Evolutionary conservation across 176 grass and related monocot species (phyloP), one percentile per base, ranked within the genome.

Genomic region (Oryza glumipatula): DNA sequence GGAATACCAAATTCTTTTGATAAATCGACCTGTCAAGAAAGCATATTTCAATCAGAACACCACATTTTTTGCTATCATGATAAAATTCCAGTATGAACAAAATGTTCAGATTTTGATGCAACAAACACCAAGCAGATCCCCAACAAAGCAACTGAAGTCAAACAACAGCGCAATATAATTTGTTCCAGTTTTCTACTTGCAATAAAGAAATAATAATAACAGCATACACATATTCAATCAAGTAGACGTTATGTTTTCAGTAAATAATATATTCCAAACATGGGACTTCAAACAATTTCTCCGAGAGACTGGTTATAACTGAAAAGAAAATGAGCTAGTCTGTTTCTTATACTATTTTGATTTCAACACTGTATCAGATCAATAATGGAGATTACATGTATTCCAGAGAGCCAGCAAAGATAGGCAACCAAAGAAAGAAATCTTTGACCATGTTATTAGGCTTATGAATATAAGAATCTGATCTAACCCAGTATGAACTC

Each of bases 1-100:
- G 89, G 84, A 65, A 94, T 89, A 60, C 87, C 74, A 76, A 83
- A 88, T 83, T 89, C 84, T 85, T 89, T 94, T 4, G 78, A 81
- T 32, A 94, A 73, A 56, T 92, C 92, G 35, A 74, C 89, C 92
- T 94, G 84, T 41, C 74, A 90, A 82, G 66, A 76, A 66, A 74
- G 48, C 61, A 45, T 66, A 22, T 70, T 78, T 63, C 72, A 76
- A 73, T 24, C 51, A 78, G 45, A 74, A 68, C 9, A 67, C 12
- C 16, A 12, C 6, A 41, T 24, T 61, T 65, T 35, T 67, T 67
- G 9, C 11, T 19, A 82, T 35, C 51, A 35, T 41, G 46, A 22
- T 44, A 76, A 36, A 2, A 2, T 49, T 67, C 2, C 0, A 17
- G 80, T 46, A 15, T 56, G 19, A 61, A 77, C 26, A 44, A 12